Evolutionary conservation across 805 yeast species (phyloP).

Genomic region (Wickerhamomyces chambardii): DNA sequence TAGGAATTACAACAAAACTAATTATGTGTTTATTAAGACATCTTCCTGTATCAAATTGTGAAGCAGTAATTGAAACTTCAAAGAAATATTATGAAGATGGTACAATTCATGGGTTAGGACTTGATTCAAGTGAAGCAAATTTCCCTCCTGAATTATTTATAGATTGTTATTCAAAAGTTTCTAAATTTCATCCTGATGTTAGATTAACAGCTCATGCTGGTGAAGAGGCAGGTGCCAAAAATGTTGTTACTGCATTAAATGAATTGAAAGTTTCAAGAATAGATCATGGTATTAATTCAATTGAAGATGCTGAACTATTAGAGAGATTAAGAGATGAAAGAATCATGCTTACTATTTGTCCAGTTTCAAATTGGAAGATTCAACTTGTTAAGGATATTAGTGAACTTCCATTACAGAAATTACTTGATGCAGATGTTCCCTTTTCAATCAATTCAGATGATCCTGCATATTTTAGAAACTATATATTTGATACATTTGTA

Average conservation of each 20-base stretch:
- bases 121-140: constrained; percentile 72
- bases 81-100: constrained; percentile 43
- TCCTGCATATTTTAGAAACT: constrained; percentile 84
- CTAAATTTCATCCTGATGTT: constrained; percentile 38
- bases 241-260: constrained; percentile 49
- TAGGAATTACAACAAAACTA: constrained; percentile 58
- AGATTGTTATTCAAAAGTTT: constrained; percentile 49
- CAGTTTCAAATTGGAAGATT: constrained; percentile 66
- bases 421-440: constrained; percentile 55
- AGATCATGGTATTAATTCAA: constrained; percentile 73
- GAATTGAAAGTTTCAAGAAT: constrained; percentile 55
- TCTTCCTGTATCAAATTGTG: constrained; percentile 49
- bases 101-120: constrained; percentile 63
- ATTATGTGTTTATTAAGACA: constrained; percentile 83
- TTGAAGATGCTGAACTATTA: constrained; percentile 44
- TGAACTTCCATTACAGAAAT: constrained; percentile 56
- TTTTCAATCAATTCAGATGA: constrained; percentile 74
- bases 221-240: constrained; percentile 79
- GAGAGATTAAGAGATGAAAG: constrained; percentile 44
- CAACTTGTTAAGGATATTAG: constrained; percentile 62
- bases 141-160: constrained; percentile 66
- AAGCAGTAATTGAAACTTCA: constrained; percentile 48
- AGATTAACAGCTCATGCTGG: constrained; percentile 83
- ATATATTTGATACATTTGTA: constrained; percentile 65
- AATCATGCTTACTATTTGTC: constrained; percentile 65